Evolutionary conservation across 169 alveolate species (phyloP).

Genomic region (Plasmodium coatneyi): DNA sequence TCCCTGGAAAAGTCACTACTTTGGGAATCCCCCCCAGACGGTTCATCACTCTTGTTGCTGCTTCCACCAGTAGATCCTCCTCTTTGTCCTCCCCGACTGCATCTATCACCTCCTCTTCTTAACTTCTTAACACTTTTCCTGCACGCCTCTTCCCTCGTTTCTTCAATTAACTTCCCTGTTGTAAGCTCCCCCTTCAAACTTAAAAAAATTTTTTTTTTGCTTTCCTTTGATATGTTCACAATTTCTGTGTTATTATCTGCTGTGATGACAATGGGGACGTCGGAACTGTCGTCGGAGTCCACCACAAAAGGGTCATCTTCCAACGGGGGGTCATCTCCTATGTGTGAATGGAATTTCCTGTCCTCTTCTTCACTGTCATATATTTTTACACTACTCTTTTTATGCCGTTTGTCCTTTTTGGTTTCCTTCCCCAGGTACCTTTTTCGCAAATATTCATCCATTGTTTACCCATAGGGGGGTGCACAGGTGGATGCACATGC

Average conservation of each 20-base stretch:
- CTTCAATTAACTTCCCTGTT: not conserved
- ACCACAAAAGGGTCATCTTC: not conserved
- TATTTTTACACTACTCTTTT: constrained; percentile 24
- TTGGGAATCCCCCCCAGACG: not conserved
- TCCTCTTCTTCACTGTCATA: constrained; percentile 54
- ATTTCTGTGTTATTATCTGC: constrained; percentile 11
- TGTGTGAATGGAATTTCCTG: not conserved
- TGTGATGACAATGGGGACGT: constrained; percentile 35
- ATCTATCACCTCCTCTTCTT: not conserved
- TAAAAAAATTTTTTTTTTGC: constrained; percentile 48
- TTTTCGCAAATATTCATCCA: constrained; percentile 51
- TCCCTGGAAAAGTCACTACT: not conserved
- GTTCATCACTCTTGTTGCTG: not conserved
- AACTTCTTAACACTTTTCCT: not conserved
- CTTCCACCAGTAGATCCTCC: not conserved
- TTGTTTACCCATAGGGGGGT: not conserved
- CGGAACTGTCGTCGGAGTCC: constrained; percentile 39
- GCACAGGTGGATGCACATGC: not conserved
- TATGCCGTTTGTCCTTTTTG: not conserved
- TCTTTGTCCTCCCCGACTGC: not conserved
- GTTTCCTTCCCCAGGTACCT: constrained; percentile 19
- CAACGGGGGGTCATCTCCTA: not conserved
- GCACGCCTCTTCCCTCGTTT: not conserved
- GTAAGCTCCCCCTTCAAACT: not conserved
- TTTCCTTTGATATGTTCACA: constrained; percentile 28